Evolutionary conservation across 441 rosid species (phyloP), one percentile per base, ranked within the genome.

Genomic region (Adansonia gregorii): DNA sequence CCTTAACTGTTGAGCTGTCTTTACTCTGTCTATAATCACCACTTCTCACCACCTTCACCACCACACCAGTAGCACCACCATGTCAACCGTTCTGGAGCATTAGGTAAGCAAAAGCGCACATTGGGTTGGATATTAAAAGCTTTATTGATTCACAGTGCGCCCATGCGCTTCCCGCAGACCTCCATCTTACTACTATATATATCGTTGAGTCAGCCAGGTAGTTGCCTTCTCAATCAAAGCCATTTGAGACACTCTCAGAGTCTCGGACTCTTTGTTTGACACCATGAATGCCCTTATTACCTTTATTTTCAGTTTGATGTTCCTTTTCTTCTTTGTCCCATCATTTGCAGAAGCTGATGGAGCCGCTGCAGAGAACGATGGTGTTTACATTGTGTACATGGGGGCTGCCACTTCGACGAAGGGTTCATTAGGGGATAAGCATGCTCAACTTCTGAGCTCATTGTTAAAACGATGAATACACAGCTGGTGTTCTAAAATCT

Each of bases 301-400:
- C 22, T 46, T 48, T 60, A 24, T 74, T 8, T 27, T 74, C 20
- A 2, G n/a, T 31, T 72, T 72, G n/a, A 67, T 17, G 12, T 55
- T 51, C 35, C 17, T 35, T 80, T 56, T 81, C 67, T 55, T 83
- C 69, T 78, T 71, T 55, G 55, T 78, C 69, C 77, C 84, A 5
- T 72, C 80, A 52, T 56, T 73, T 15, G 6, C 54, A 46, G 74
- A 74, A 74, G 70, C 82, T 14, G 67, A 1, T 0, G 27, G 19
- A 69, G 84, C 84, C 64, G 86, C 59, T 17, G 60, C 73, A 35
- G 82, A 56, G 39, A 72, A 80, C 8, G 78, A 85, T 46, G 89
- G 85, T 17, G 79, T 94, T 78, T 89, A 91, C 80, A 89, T 89
- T n/a, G 94, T 94, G 49, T 94, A 94, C 78, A 86, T 89, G 98